A percentile compares a stretch with the other conserved stretches of the same genome.
Conservation (phyloP, 1,284 basidiomycete species). For the Lentinula novae-zelandiae region DNA sequence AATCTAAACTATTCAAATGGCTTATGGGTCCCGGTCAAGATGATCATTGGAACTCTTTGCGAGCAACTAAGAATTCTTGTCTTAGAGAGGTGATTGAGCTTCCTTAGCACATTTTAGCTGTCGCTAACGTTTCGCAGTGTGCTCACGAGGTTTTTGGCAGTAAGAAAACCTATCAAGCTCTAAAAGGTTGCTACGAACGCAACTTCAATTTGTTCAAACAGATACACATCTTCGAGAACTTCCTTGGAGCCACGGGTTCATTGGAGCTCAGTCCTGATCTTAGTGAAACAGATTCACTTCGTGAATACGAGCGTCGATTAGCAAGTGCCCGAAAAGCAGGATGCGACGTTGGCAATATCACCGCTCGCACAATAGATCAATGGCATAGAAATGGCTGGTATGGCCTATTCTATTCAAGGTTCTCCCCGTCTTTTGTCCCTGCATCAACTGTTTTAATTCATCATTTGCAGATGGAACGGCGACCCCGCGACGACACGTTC, state of each 20-base stretch:
- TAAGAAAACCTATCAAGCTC: slow-evolving; percentile 74
- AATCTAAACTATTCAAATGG: slow-evolving; percentile 69
- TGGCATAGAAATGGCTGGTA: slow-evolving; percentile 76
- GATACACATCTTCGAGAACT: slow-evolving; percentile 64
- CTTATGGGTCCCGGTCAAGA: slow-evolving; percentile 66
- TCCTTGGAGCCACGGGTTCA: slow-evolving; percentile 38
- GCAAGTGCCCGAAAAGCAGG: slow-evolving; percentile 57
- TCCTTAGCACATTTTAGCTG: neutral
- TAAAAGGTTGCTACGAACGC: slow-evolving; percentile 78
- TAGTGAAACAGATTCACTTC: slow-evolving; percentile 10
- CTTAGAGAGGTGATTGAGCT: slow-evolving; percentile 57
- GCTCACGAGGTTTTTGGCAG: slow-evolving; percentile 61
- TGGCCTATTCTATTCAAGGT: slow-evolving; percentile 61
- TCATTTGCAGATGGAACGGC: slow-evolving; percentile 48
- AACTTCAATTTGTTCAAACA: slow-evolving; percentile 79
- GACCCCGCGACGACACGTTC: slow-evolving; percentile 54
- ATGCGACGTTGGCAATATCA: slow-evolving; percentile 67
- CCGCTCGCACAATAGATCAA: slow-evolving; percentile 65
- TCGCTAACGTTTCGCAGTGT: slow-evolving; percentile 39
- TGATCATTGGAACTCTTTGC: slow-evolving; percentile 69
- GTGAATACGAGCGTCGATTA: slow-evolving; percentile 35
- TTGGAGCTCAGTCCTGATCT: slow-evolving; percentile 25
- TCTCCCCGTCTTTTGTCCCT: slow-evolving; percentile 11
- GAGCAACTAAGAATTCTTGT: slow-evolving; percentile 74
- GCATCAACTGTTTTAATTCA: slow-evolving; percentile 2